These are phyloP conservation scores for Pinguiococcus pyrenoidosus DNA, from an alignment of 108 stramenopile species.

Conservation along the genomic window DNA sequence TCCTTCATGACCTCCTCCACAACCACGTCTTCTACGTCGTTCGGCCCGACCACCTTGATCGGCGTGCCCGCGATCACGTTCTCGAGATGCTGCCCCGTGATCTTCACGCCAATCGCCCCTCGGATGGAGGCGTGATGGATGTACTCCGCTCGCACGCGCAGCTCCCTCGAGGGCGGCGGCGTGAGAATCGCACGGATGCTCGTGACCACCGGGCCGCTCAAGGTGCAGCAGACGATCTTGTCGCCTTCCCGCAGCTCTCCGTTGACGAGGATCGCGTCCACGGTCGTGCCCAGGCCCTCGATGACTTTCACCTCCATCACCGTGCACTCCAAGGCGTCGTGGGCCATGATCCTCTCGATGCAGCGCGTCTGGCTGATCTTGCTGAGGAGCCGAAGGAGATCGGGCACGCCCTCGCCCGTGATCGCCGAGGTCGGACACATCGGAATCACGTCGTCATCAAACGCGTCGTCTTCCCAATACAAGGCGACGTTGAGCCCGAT, in stretches of 20 bases:
- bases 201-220: slow-evolving; percentile 92
- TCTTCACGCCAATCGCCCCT: slow-evolving; percentile 94
- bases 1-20: slow-evolving; percentile 85
- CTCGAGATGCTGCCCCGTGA: slow-evolving; percentile 74
- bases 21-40: slow-evolving; percentile 93
- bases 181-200: slow-evolving; percentile 90
- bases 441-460: slow-evolving; percentile 43
- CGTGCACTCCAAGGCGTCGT: slow-evolving; percentile 80
- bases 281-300: slow-evolving; percentile 95
- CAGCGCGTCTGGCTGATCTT: slow-evolving; percentile 79
- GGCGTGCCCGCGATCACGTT: slow-evolving; percentile 96
- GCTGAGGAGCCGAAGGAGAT: slow-evolving; percentile 78
- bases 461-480: slow-evolving; percentile 97
- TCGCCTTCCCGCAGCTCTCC: slow-evolving; percentile 81
- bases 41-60: slow-evolving; percentile 77
- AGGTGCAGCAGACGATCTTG: slow-evolving; percentile 80
- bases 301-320: slow-evolving; percentile 97
- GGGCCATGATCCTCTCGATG: slow-evolving; percentile 76
- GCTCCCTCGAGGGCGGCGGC: slow-evolving; percentile 90
- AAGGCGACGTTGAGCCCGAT: slow-evolving; percentile 95
- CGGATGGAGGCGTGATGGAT: slow-evolving; percentile 75
- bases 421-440: slow-evolving; percentile 93
- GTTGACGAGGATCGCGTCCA: slow-evolving; percentile 92
- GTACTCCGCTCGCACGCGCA: slow-evolving; percentile 92
- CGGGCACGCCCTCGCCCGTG: slow-evolving; percentile 96